Base-by-base conservation (phyloP, 1,139 yeast genomes). In the Suhomyces taliae region DNA sequence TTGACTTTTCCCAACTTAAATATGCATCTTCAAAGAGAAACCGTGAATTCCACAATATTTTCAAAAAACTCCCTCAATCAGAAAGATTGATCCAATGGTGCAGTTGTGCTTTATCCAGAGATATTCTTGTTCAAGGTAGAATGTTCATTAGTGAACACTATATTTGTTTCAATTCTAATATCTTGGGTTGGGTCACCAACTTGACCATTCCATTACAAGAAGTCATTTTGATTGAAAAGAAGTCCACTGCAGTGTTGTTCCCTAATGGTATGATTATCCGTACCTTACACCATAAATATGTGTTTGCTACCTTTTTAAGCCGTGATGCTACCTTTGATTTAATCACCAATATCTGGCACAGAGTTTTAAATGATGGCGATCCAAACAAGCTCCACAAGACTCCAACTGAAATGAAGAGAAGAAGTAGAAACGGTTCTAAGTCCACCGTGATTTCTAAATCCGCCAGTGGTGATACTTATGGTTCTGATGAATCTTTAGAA, bases 261-360 rank as follows among this genome's bases (percentile, higher is more conserved):
- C 91, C 90, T 10, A 87, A 86, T 60, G 90, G 90, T 3, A 82
- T 87, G 61, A 80, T 83, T 34, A 78, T 87, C 33, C 77, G 83
- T 49, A 86, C 93, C 0, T 68, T 86, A 47, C 90, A 86, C 57
- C 85, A 85, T 43, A 83, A 81, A 55, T 84, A 83, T 58, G 76
- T 81, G 0, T 87, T 87, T 73, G 93, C 93, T 0, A 82, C 90
- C 0, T 83, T 87, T 52, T 69, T 86, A 34, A 72, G 83, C 7
- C 74, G 95, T 60, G 95, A 87, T 61, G 53, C 82, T 0, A 78
- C 87, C 0, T 86, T 83, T 62, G 82, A 78, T 43, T 61, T 81
- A 39, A 78, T 87, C 39, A 76, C 83, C 8, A 79, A 74, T 47
- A 81, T 84, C 2, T 87, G 93, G 93, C 75, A 74, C 53, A 57